Base-by-base conservation (phyloP, 2,329 filamentous ascomycete genomes). In the Alternaria brassicae region DNA sequence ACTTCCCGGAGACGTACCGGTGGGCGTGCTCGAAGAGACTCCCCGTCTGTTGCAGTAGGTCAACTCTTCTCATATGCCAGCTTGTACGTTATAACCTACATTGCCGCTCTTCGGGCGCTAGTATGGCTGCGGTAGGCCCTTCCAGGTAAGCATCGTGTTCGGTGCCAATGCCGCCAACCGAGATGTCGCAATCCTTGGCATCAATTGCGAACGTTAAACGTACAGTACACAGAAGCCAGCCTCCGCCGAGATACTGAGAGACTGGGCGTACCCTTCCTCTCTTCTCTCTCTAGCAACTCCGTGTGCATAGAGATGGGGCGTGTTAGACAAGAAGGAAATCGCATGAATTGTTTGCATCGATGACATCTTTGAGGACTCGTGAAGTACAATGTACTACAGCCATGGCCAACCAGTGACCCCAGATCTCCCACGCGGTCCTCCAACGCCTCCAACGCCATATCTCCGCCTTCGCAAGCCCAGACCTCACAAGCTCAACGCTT, bases 401-500 rank as follows among this genome's bases (percentile, higher is more conserved):
- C 17, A 19, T 23, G 39, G 19, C 56, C 58, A 59, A 61, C 55
- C 59, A 60, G 55, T 40, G 17, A 48, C 9, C 44, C 37, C 15
- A 19, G 30, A 39, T 56, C 25, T 44, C 44, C 51, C 56, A 59
- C 36, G 36, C 56, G 15, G 36, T 28, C 17, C 23, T 7, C 25
- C 23, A 36, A 41, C 56, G 56, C 56, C 39, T 37, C 45, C 6
- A 49, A 62, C 59, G 65, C 63, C 62, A 60, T 54, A 44, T 57
- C 54, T 58, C 58, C 51, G 48, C 62, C 53, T 47, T 39, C 57
- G 45, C 42, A 37, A 68, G 72, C 72, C 73, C 68, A 74, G 72
- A 63, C 60, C 63, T 60, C 41, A 67, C 67, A 73, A 73, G 66
- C 65, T 71, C 71, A 70, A 62, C 67, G 62, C 58, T 63, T 56